Evolutionary conservation across 2,329 filamentous ascomycete species (phyloP).

Genomic region (Neopestalotiopsis rosae): DNA sequence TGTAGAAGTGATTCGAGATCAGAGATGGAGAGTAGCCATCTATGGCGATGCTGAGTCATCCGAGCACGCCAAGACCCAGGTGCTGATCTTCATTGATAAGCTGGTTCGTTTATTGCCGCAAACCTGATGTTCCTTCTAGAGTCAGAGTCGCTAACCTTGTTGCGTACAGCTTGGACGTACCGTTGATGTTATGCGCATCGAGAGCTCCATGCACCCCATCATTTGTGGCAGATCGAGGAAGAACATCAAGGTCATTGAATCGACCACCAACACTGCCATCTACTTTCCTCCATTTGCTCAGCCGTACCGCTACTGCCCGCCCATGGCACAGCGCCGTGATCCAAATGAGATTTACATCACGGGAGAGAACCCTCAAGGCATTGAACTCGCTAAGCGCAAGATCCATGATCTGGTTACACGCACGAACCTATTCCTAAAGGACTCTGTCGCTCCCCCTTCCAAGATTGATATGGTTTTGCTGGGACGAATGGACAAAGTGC

Average conservation of each 20-base stretch:
- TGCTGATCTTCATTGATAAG: conserved; percentile 96
- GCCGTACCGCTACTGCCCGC: conserved; percentile 88
- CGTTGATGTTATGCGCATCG: conserved; percentile 36
- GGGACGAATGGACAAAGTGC: conserved; percentile 91
- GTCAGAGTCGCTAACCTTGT: conserved; percentile 20
- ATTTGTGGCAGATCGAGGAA: conserved; percentile 93
- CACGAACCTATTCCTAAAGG: conserved; percentile 87
- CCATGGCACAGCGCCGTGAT: conserved; percentile 79
- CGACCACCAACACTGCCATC: conserved; percentile 92
- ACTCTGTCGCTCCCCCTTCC: conserved; percentile 84
- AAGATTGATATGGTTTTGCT: conserved; percentile 96
- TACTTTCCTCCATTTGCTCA: conserved; percentile 96
- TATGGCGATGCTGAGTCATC: conserved; percentile 95
- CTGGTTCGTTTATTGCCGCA: conserved; percentile 62
- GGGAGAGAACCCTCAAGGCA: conserved; percentile 82
- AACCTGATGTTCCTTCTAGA: conserved; percentile 22
- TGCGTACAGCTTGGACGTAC: conserved; percentile 33
- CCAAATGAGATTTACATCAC: conserved; percentile 95
- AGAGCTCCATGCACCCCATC: conserved; percentile 77
- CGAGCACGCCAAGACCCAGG: conserved; percentile 94
- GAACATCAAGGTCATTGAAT: conserved; percentile 98
- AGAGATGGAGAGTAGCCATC: conserved; percentile 89
- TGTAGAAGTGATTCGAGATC: conserved; percentile 83
- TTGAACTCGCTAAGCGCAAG: conserved; percentile 88
- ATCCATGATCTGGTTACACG: conserved; percentile 83